Percentiles rank a stretch among this genome's conserved stretches.
These are phyloP conservation scores for Ensete glaucum DNA, from an alignment of 176 grass and related monocot species.

Conservation along the genomic window DNA sequence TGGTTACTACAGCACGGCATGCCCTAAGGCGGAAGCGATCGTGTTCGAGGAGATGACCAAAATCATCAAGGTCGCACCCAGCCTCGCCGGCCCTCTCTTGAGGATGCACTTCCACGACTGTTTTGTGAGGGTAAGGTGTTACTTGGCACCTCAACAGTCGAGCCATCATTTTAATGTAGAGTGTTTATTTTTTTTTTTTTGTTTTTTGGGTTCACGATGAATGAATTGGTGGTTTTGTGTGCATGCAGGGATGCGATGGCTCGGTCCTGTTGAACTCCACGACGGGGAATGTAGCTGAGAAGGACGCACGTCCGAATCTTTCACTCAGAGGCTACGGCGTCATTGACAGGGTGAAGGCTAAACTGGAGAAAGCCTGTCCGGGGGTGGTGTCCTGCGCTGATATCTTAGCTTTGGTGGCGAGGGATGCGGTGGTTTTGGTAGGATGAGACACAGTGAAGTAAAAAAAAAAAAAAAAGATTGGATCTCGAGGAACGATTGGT, in stretches of 20 bases:
- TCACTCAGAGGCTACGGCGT: conserved; percentile 59
- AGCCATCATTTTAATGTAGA: neutral
- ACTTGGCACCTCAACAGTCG: neutral
- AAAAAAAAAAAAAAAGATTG: no score
- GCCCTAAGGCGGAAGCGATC: conserved; percentile 53
- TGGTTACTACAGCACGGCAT: conserved; percentile 61
- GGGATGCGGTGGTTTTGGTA: conserved; percentile 86
- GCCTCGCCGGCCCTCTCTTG: conserved; percentile 58
- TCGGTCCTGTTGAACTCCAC: conserved; percentile 57
- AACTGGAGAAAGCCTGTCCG: conserved; percentile 66
- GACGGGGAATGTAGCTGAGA: conserved; percentile 40
- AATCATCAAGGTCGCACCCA: conserved; percentile 40
- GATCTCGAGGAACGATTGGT: neutral
- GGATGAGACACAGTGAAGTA: neutral
- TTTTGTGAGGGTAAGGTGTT: conserved; percentile 62
- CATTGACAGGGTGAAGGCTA: conserved; percentile 61
- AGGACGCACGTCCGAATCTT: conserved; percentile 48
- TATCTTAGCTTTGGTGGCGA: conserved; percentile 60
- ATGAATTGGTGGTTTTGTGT: neutral
- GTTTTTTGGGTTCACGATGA: neutral
- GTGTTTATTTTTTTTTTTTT: no score
- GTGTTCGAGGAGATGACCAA: conserved; percentile 42
- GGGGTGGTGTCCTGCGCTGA: conserved; percentile 84
- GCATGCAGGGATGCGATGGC: conserved; percentile 68
- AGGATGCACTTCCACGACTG: conserved; percentile 88